These are phyloP conservation scores for Termitomyces sp. DNA, from an alignment of 768 basidiomycete species.

Conservation along the genomic window DNA sequence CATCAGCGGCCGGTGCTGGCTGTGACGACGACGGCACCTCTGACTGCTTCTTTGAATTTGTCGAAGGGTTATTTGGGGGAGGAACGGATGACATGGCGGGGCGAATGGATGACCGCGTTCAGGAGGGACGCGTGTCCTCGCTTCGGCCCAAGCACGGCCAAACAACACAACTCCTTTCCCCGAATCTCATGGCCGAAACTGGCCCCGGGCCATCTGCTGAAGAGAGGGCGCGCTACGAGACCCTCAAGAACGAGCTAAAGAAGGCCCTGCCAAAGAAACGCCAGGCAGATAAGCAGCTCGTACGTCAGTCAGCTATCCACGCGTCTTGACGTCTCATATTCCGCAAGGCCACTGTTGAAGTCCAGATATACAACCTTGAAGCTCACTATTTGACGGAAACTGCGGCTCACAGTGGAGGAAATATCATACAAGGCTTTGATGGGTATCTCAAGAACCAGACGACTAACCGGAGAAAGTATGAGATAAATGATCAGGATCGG, in stretches of 20 bases:
- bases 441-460: constrained; percentile 78
- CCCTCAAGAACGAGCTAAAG: constrained; percentile 67
- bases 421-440: constrained; percentile 85
- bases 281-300: constrained; percentile 70
- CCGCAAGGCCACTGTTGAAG: constrained; percentile 68
- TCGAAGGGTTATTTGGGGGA: constrained; percentile 44
- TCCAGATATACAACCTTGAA: constrained; percentile 75
- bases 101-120: constrained; percentile 24
- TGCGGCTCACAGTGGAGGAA: constrained; percentile 69
- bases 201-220: constrained; percentile 44
- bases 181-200: constrained; percentile 31
- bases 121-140: constrained; percentile 30
- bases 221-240: constrained; percentile 67
- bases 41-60: constrained; percentile 49
- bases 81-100: constrained; percentile 52
- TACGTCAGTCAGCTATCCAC: constrained; percentile 25
- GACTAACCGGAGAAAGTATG: constrained; percentile 61
- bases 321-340: background rate
- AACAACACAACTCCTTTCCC: constrained; percentile 13
- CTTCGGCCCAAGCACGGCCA: constrained; percentile 20
- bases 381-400: constrained; percentile 75
- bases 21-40: constrained; percentile 31
- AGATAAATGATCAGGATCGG: constrained; percentile 72
- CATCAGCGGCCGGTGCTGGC: constrained; percentile 22
- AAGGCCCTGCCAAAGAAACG: constrained; percentile 73